Evolutionary conservation across 441 rosid species (phyloP), one percentile per base, ranked within the genome.

Genomic region (Aleurites moluccanus): DNA sequence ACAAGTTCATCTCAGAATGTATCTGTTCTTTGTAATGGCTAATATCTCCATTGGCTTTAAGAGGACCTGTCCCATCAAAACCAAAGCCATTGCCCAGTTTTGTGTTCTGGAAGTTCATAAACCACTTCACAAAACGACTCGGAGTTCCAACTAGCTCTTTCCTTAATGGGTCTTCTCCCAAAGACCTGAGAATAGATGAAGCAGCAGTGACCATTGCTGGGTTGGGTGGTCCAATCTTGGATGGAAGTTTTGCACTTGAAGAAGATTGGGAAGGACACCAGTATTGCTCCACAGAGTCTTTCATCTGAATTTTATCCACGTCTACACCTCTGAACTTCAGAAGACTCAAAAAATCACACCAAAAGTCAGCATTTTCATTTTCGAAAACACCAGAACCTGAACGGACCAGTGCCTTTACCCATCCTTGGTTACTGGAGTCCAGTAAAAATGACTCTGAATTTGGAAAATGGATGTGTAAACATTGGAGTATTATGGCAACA

Each of bases 141-240:
- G 99, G 98, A 67, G 98, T 96, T 62, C 84, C 92, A 23, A 83
- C 70, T 61, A 96, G 98, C 81, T 91, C 98, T 82, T 91, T 80
- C 81, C 99, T 90, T 30, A 55, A 77, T 15, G 97, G 98, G 78
- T 96, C 97, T 83, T 93, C 99, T 25, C 93, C 99, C 75, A 93
- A 69, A 23, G 91, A 91, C 73, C 69, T 78, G 56, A 93, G 84
- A 72, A 96, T 85, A 18, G 94, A 86, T 72, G 84, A 79, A 65
- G 89, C 92, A 10, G 96, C 94, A 80, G 84, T 77, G 44, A 86
- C 87, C 97, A 96, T 86, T 70, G 77, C 87, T 0, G 85, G 85
- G 69, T 85, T 83, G 30, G 81, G 70, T 23, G 81, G 80, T 56
- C 76, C 87, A 27, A 79, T 35, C 64, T 74, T 82, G 6, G 83